Base-by-base conservation (phyloP, 768 basidiomycete genomes). In the Leccinum subgranulosum region DNA sequence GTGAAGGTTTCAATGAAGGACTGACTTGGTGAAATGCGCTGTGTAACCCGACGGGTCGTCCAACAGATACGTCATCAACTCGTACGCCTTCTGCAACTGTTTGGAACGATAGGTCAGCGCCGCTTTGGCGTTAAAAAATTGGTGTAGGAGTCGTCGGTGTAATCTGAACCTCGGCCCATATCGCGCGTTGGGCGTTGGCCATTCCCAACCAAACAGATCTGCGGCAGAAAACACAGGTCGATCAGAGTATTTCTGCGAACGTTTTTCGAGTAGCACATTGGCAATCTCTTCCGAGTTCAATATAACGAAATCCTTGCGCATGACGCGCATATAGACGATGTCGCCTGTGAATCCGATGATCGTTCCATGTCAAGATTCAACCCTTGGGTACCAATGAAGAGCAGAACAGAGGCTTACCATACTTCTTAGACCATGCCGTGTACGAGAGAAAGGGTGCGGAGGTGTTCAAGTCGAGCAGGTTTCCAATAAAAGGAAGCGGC, bases 131-230 rank as follows among this genome's bases (percentile, higher is more conserved):
- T 63, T 57, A 56, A 46, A 68, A 65, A 2, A 52, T 53, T 65
- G 63, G 25, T 68, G 62, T 4, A 67, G 45, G n/a, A 69, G 58
- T 67, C 10, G 46, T 56, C 14, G 61, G 53, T 11, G 45, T n/a
- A 39, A 10, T 17, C 36, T 39, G 17, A 39, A 39, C 17, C 36
- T 39, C 17, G 36, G 36, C 17, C 69, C 69, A 49, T 72, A 71
- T 3, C 46, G 60, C 31, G 64, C 54, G 12, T 53, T 21, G 2
- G 55, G 51, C 6, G 58, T 39, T 3, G 34, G 23, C 55, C 60
- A 68, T 10, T 64, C 62, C 33, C 53, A 64, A 15, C 62, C 61
- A 15, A 71, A 66, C 33, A 39, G 17, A 17, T n/a, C 36, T 39
- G 17, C 36, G 36, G 36, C 36, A 17, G 36, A 39, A 39, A 39